Conservation (phyloP, 768 basidiomycete species). For the Pleurotus djamor region DNA sequence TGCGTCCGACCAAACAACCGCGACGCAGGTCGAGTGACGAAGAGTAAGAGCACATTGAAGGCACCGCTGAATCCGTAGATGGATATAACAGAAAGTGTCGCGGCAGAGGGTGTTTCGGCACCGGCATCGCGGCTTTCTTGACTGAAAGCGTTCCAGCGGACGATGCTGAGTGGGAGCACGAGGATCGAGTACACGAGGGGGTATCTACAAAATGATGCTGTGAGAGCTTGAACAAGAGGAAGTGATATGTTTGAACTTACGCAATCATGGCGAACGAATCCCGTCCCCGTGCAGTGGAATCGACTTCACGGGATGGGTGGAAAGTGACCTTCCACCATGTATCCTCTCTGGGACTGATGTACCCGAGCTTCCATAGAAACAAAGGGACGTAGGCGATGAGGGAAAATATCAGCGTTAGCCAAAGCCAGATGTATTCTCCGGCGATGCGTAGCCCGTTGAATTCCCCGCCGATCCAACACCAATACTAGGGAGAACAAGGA, state of each 20-base stretch:
- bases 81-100: background rate
- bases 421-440: slow-evolving; percentile 7
- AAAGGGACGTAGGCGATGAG: slow-evolving; percentile 6
- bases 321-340: slow-evolving; percentile 6
- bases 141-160: slow-evolving; percentile 5
- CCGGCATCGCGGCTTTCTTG: background rate
- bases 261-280: background rate
- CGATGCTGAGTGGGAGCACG: slow-evolving; percentile 9
- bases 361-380: slow-evolving; percentile 1
- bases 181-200: slow-evolving; percentile 8
- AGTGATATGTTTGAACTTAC: slow-evolving; percentile 3
- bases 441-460: background rate
- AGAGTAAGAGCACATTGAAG: slow-evolving; percentile 3
- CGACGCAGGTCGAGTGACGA: background rate
- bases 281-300: background rate
- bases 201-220: background rate
- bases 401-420: background rate
- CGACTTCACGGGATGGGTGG: background rate
- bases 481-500: background rate
- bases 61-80: slow-evolving; percentile 6
- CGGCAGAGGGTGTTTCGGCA: background rate
- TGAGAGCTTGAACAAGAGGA: background rate
- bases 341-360: background rate
- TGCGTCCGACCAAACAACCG: background rate
- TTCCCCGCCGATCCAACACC: background rate